These are phyloP conservation scores for Suillus occidentalis DNA, from an alignment of 768 basidiomycete species.

Conservation along the genomic window DNA sequence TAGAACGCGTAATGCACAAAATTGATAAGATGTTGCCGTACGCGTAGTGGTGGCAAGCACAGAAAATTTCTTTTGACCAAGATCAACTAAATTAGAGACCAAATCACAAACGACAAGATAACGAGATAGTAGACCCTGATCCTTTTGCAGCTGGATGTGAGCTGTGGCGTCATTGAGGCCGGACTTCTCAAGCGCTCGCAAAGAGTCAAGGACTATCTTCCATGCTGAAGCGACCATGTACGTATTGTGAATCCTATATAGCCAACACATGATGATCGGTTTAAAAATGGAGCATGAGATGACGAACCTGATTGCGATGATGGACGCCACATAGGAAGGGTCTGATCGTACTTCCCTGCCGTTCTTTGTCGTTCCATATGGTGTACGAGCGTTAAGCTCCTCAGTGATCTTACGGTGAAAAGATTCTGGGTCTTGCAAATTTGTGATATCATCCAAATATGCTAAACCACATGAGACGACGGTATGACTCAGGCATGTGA, in stretches of 20 bases:
- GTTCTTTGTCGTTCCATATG: conserved; percentile 25
- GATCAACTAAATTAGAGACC: conserved; percentile 56
- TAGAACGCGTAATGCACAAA: conserved; percentile 2
- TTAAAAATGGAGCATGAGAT: conserved; percentile 7
- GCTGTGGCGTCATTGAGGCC: conserved; percentile 56
- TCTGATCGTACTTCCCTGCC: conserved; percentile 35
- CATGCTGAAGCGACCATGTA: conserved; percentile 84
- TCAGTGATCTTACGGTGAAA: conserved; percentile 58
- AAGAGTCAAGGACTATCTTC: conserved; percentile 64
- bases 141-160: conserved; percentile 52
- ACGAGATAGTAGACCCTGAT: conserved; percentile 49
- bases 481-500: neutral
- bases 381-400: conserved; percentile 55
- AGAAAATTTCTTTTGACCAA: conserved; percentile 65
- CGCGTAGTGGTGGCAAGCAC: conserved; percentile 69
- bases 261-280: conserved; percentile 7
- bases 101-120: conserved; percentile 69
- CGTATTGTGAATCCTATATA: conserved; percentile 70
- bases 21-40: conserved; percentile 36
- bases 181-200: conserved; percentile 53
- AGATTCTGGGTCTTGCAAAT: conserved; percentile 62
- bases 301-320: conserved; percentile 58
- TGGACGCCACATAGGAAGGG: conserved; percentile 53
- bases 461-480: conserved; percentile 37
- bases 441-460: conserved; percentile 68